Evolutionary conservation across 2,329 filamentous ascomycete species (phyloP), one percentile per base, ranked within the genome.

Genomic region (Fusarium haematococcum): DNA sequence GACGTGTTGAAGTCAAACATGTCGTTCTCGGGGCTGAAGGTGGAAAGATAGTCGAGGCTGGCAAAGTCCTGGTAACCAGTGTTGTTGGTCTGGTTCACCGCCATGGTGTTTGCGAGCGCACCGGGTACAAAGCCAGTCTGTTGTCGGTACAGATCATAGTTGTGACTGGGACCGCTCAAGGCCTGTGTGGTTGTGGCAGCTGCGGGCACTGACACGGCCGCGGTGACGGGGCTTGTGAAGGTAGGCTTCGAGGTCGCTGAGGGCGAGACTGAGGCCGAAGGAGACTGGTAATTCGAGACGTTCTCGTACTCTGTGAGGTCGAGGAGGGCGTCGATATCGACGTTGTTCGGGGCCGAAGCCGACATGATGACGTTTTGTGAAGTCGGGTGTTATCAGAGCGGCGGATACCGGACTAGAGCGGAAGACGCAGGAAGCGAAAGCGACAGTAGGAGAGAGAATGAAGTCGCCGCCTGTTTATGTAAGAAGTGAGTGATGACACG

Each of bases 91-190:
- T 93, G 88, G 82, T 94, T 95, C 78, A 97, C 90, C 39, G 94
- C 93, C 80, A 97, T 90, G 14, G 95, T 93, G 83, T 91, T 94
- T 48, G 93, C 91, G 73, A 97, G 87, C 62, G 95, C 95, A 71
- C 95, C 95, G 2, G 94, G 92, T 0, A 97, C 94, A 33, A 98
- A 91, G 73, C 95, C 95, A 5, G 97, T 98, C 86, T 98, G 95
- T 82, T 99, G 97, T 85, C 95, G 94, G 86, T 98, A 97, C 80
- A 94, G 91, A 79, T 95, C 94, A 87, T 98, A 98, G 84, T 97
- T 94, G 85, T 98, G 95, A 83, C 95, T 98, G 10, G 97, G 96
- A 39, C 91, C 94, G 57, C 91, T 91, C 80, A 95, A 90, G 23
- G 88, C 90, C 35, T 89, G 88, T 71, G 92, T 89, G 64, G 86